A percentile compares a stretch with the other conserved stretches of the same genome.
phyloP scores from a whole-genome alignment of 306 rosid genomes.

The Argentina anserina region DNA sequence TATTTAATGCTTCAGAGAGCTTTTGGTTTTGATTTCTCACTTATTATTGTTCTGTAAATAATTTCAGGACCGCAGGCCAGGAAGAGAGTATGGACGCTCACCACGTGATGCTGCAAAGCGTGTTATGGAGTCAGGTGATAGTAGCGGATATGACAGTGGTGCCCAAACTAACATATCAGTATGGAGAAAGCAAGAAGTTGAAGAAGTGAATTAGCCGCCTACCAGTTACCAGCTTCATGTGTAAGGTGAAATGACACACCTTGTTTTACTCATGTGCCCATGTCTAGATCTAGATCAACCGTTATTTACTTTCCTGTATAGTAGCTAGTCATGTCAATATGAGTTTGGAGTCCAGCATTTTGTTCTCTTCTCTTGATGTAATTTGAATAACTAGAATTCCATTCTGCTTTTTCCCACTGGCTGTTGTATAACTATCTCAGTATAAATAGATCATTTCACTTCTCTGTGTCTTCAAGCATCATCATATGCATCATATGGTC shows the following conservation, averaged over 20 bases:
- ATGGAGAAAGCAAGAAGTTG: slow-evolving; percentile 43
- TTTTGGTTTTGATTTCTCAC: not conserved
- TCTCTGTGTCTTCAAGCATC: not conserved
- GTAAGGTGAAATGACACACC: slow-evolving; percentile 20
- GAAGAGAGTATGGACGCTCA: slow-evolving; percentile 41
- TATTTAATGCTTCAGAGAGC: not conserved
- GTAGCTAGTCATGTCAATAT: slow-evolving; percentile 19
- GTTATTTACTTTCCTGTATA: slow-evolving; percentile 27
- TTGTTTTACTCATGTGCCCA: slow-evolving; percentile 19
- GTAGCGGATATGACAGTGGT: slow-evolving; percentile 60
- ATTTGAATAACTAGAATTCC: not conserved
- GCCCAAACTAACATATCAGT: slow-evolving; percentile 31
- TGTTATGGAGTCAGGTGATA: slow-evolving; percentile 51
- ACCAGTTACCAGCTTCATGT: slow-evolving; percentile 4
- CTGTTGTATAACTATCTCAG: slow-evolving; percentile 11
- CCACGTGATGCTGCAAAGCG: slow-evolving; percentile 29
- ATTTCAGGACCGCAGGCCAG: slow-evolving; percentile 48
- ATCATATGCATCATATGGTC: not conserved
- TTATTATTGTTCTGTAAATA: slow-evolving; percentile 7
- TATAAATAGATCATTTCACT: not conserved
- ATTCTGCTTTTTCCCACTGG: not conserved
- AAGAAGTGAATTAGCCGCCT: slow-evolving; percentile 34
- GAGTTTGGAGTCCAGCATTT: slow-evolving; percentile 8
- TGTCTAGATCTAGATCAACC: slow-evolving; percentile 16
- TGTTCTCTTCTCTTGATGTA: slow-evolving; percentile 14